Evolutionary conservation across 2,329 filamentous ascomycete genomes (phyloP), one percentile per base, ranked within the genome.

Genomic region (Botrytis fragariae): DNA sequence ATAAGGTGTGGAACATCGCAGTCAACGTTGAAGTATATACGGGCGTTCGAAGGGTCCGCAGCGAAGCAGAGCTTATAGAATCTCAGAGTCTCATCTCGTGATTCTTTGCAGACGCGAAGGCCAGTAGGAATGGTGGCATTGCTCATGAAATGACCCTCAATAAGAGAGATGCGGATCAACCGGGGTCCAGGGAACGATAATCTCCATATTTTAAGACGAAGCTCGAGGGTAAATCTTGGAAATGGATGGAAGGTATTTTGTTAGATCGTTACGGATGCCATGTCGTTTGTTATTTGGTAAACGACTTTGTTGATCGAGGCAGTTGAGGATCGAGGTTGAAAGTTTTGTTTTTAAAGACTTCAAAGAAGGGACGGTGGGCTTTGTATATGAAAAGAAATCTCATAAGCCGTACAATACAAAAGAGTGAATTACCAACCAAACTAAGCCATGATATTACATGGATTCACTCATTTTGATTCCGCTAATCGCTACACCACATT

Each of bases 151-250:
- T 42, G 3, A 25, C 16, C 20, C n/a, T 10, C 12, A 14, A 32
- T 37, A 42, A 69, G 6, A 10, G 12, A 32, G 48, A 57, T 18
- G n/a, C 10, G 18, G 18, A 32, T 32, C 20, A 57, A 22, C 29
- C 48, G 48, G 39, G 48, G 48, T 22, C 48, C 48, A 32, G 65
- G 48, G 22, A 57, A 12, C 10, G 37, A 69, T 22, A 10, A 42
- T 20, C 51, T 69, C 65, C 48, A 69, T 44, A 69, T 42, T 18
- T 44, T 10, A 48, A 10, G 51, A 42, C 65, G 65, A 69, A 69
- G 48, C 37, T 69, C 35, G 35, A 9, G 10, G 6, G 65, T n/a
- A 6, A 69, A 12, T 42, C 35, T 42, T 22, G 18, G n/a, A 51
- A 68, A 68, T 14, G n/a, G 6, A 32, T 69, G n/a, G 14, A 57